phyloP scores from a whole-genome alignment of 768 basidiomycete species.

The Daedalea quercina region DNA sequence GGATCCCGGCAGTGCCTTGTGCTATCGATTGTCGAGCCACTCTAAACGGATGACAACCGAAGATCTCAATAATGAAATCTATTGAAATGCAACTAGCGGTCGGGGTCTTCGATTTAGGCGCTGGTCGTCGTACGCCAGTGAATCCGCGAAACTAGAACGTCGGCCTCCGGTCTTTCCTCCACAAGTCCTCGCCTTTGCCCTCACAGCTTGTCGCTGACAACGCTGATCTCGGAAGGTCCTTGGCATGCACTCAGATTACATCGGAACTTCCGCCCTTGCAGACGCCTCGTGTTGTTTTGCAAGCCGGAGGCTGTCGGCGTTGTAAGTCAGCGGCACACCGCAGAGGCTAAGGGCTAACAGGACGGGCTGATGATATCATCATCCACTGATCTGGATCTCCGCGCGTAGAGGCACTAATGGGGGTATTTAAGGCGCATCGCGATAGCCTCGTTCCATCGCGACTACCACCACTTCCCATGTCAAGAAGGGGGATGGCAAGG shows the following conservation, averaged over 20 bases:
- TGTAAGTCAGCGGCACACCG: not conserved
- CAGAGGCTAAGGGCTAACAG: not conserved
- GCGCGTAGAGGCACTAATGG: not conserved
- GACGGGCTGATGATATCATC: constrained; percentile 10
- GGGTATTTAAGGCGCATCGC: constrained; percentile 7
- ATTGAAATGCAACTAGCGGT: no score
- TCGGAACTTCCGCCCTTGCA: not conserved
- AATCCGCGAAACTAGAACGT: no score
- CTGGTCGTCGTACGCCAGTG: no score
- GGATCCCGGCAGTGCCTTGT: no score
- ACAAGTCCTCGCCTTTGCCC: no score
- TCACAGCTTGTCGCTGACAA: no score
- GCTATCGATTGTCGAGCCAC: no score
- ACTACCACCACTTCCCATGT: constrained; percentile 12
- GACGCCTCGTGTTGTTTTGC: not conserved
- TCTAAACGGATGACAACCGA: no score
- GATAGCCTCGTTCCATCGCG: constrained; percentile 1
- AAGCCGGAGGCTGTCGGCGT: not conserved
- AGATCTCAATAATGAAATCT: no score
- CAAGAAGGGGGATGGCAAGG: constrained; percentile 1
- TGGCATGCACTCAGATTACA: not conserved
- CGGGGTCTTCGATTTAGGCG: no score
- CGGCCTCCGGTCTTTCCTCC: no score
- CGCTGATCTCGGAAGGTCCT: no score
- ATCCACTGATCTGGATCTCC: constrained; percentile 19